Percentiles rank a stretch among this genome's conserved stretches.
Conservation (phyloP, 2,329 filamentous ascomycete genomes). For the Myriosclerotinia curreyana region DNA sequence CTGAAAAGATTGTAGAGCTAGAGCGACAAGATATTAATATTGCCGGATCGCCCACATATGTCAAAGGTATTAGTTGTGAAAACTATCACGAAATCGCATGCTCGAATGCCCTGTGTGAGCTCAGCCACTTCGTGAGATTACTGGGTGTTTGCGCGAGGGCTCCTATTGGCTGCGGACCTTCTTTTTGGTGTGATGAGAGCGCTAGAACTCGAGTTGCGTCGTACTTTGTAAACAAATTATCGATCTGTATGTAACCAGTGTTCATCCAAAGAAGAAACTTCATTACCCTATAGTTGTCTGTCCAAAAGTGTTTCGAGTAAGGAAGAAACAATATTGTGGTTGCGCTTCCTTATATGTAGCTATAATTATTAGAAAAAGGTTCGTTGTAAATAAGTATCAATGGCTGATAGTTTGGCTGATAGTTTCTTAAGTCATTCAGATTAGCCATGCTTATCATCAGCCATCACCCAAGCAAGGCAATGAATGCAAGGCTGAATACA, state of each 20-base stretch:
- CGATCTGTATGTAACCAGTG: background rate
- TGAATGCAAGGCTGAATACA: constrained; percentile 12
- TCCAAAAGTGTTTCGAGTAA: background rate
- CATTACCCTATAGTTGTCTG: background rate
- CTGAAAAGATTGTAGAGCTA: background rate
- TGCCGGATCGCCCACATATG: constrained; percentile 1
- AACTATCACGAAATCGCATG: constrained; percentile 16
- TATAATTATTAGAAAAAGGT: background rate
- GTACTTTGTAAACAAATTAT: background rate
- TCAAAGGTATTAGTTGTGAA: background rate
- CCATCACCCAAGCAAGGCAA: background rate
- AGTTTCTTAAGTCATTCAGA: background rate
- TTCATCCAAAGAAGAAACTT: background rate
- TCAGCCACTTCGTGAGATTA: constrained; percentile 20
- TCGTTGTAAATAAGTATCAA: background rate
- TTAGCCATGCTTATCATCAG: constrained; percentile 8
- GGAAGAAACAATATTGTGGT: background rate
- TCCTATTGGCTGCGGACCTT: constrained; percentile 18
- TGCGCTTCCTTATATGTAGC: too few species aligned
- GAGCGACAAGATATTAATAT: background rate
- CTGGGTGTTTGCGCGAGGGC: constrained; percentile 3
- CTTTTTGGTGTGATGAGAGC: constrained; percentile 14
- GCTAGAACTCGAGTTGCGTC: background rate
- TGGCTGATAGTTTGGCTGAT: too few species aligned
- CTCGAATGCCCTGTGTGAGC: constrained; percentile 12